A percentile compares a stretch with the other conserved stretches of the same genome.
phyloP scores from a whole-genome alignment of 2,329 filamentous ascomycete species.

The Claviceps capensis region DNA sequence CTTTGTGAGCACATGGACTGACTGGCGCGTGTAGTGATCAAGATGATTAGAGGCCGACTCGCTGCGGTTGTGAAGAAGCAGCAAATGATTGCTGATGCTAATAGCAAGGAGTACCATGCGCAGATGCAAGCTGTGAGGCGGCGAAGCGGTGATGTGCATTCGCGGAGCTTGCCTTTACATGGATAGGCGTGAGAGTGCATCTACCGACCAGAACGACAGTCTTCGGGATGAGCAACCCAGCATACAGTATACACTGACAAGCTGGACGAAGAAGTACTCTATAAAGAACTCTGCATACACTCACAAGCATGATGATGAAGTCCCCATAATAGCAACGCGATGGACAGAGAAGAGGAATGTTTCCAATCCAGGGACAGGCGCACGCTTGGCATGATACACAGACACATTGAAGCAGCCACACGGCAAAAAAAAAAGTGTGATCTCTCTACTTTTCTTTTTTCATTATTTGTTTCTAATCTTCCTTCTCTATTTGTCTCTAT shows the following conservation, averaged over 20 bases:
- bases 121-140: slow-evolving; percentile 30
- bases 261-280: background rate
- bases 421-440: background rate
- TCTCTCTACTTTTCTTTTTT: background rate
- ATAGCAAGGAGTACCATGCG: slow-evolving; percentile 30
- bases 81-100: slow-evolving; percentile 45
- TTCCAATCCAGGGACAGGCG: background rate
- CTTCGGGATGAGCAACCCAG: no score
- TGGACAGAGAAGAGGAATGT: background rate
- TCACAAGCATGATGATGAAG: background rate
- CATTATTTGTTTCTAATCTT: background rate
- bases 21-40: slow-evolving; percentile 33
- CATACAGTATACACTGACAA: background rate
- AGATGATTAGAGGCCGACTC: slow-evolving; percentile 47
- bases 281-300: no score
- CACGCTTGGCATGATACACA: background rate
- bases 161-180: slow-evolving; percentile 38
- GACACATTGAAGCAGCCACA: slow-evolving; percentile 2
- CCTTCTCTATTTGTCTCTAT: background rate
- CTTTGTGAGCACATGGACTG: background rate
- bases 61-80: slow-evolving; percentile 45
- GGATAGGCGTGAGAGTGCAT: slow-evolving; percentile 20
- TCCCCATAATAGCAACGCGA: background rate
- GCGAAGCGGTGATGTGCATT: slow-evolving; percentile 42
- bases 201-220: background rate